Base-by-base conservation (phyloP, 192 early-diverging fungal species). In the Chytriomyces hyalinus region DNA sequence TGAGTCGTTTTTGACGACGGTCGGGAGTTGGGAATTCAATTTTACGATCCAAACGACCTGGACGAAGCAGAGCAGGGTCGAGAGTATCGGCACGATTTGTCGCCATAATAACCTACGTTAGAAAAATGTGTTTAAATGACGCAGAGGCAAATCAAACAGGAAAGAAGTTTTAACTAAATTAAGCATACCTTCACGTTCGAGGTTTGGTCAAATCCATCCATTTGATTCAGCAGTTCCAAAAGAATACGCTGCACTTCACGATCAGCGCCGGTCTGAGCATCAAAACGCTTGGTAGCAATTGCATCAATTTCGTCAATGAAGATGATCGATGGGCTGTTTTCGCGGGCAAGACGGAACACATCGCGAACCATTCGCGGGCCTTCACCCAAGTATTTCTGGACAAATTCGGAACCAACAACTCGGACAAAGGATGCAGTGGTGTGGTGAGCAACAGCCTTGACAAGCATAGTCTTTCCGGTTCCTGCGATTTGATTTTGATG, bases 231-330 rank as follows among this genome's bases (percentile, higher is more conserved):
- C 15, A 99, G 88, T 83, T 99, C 97, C 78, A 99, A 85, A 93
- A 99, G 93, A 46, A 94, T 99, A 79, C 97, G 91, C 84, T 99
- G 97, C 65, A 99, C 96, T 81, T 99, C 97, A 44, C 94, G 87
- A 73, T 98, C 97, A 72, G 94, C 97, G 49, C 97, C 95, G 7
- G 96, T 86, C 94, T 92, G 80, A 13, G 61, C 17, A 61, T 61
- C 77, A 67, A 83, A 79, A 80, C 92, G 92, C 85, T 99, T 99
- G 45, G 97, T 99, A 65, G 95, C 97, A 59, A 99, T 88, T 17
- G 97, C 97, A 78, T 99, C 97, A 76, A 99, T 97, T 87, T 99
- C 97, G 81, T 99, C 97, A 83, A 99, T 99, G 82, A 99, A 98
- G 70, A 99, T 95, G 88, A 99, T 99, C 7, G 95, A 94, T 4